A percentile compares a stretch with the other conserved stretches of the same genome.
Evolutionary conservation across 2,329 filamentous ascomycete genomes (phyloP).

Genomic region (Dothidotthia symphoricarpi): DNA sequence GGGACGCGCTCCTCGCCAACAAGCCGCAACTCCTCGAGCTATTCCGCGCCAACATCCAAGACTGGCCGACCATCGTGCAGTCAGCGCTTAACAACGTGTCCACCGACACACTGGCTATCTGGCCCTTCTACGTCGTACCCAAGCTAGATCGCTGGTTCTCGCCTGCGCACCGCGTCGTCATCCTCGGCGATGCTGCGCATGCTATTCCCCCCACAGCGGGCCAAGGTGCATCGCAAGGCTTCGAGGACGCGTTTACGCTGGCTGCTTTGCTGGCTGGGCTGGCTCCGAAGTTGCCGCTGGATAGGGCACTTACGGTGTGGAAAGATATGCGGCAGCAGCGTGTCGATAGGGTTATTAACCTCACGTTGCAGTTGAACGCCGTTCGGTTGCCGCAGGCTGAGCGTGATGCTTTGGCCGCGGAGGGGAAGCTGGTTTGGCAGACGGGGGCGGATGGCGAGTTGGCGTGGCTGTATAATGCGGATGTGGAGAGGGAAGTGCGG

Average conservation of each 20-base stretch:
- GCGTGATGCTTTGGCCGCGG: conserved; percentile 17
- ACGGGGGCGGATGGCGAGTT: conserved; percentile 18
- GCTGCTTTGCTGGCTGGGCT: conserved; percentile 9
- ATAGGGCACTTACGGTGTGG: conserved; percentile 46
- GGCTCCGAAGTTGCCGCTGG: conserved; percentile 13
- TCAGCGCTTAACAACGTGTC: conserved; percentile 13
- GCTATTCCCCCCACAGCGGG: conserved; percentile 61
- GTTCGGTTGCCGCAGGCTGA: conserved; percentile 46
- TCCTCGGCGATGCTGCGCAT: conserved; percentile 64
- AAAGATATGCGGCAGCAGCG: conserved; percentile 50
- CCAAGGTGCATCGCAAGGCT: conserved; percentile 58
- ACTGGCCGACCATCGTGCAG: conserved; percentile 16
- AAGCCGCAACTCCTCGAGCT: conserved; percentile 19
- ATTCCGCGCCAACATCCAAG: conserved; percentile 7
- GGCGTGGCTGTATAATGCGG: conserved; percentile 17
- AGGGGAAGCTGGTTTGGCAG: conserved; percentile 10
- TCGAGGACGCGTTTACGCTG: conserved; percentile 51
- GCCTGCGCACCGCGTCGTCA: conserved; percentile 43
- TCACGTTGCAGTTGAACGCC: conserved; percentile 52
- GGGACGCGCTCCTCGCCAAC: conserved; percentile 35
- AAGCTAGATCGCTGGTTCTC: conserved; percentile 44
- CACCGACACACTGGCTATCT: conserved; percentile 15
- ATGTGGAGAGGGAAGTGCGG: conserved; percentile 14
- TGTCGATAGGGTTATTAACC: conserved; percentile 48
- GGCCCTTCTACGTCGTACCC: conserved; percentile 25